These are phyloP conservation scores for Ocimum tenuiflorum DNA, from an alignment of 257 asterid genomes.

Conservation along the genomic window DNA sequence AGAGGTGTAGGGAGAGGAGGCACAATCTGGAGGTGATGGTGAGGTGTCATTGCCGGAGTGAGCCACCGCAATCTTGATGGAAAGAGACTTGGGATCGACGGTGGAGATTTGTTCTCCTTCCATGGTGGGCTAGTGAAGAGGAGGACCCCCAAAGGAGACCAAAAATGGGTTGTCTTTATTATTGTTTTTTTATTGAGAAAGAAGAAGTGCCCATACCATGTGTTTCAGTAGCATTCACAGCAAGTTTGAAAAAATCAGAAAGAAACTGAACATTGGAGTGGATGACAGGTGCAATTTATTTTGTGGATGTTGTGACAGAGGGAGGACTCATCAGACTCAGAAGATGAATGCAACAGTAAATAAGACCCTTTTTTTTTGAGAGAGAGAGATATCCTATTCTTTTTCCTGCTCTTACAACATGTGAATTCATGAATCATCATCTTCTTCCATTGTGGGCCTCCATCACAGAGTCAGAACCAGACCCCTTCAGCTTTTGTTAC, in stretches of 20 bases:
- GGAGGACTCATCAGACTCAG: constrained; percentile 22
- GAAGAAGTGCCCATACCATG: constrained; percentile 17
- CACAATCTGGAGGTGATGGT: background rate
- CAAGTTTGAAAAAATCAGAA: constrained; percentile 12
- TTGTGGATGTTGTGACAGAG: constrained; percentile 24
- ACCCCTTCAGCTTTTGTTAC: constrained; percentile 25
- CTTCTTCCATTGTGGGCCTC: constrained; percentile 74
- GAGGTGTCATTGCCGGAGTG: constrained; percentile 13
- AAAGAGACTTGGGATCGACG: constrained; percentile 46
- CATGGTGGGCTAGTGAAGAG: constrained; percentile 37
- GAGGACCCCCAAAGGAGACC: background rate
- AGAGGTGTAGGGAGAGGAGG: constrained; percentile 56
- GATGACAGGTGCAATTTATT: constrained; percentile 23
- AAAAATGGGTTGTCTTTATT: background rate
- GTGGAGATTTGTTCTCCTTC: constrained; percentile 24
- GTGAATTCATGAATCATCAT: constrained; percentile 50
- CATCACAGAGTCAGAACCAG: constrained; percentile 33
- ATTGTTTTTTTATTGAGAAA: background rate
- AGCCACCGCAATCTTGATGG: constrained; percentile 38
- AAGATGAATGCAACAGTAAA: constrained; percentile 63
- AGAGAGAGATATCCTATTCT: constrained; percentile 20
- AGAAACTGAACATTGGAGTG: constrained; percentile 17
- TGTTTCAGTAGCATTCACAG: constrained; percentile 21
- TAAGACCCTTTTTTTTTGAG: constrained; percentile 21
- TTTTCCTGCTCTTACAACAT: constrained; percentile 20